Conservation (phyloP, 805 yeast species). For the Pichia deserticola region DNA sequence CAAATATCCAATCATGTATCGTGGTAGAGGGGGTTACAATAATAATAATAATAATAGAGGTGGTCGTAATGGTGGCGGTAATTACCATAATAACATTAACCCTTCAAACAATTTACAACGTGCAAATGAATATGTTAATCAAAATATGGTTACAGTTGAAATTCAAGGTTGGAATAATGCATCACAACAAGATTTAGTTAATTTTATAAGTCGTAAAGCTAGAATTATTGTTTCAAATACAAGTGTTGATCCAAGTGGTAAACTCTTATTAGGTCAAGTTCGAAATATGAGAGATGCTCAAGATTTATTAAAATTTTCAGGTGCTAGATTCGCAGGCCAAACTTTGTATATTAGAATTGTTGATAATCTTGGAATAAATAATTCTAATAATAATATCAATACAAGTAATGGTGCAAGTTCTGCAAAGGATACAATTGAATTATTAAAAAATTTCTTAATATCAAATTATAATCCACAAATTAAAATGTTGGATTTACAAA, state of each 20-base stretch:
- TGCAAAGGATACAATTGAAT: constrained; percentile 41
- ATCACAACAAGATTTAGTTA: constrained; percentile 54
- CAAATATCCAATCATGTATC: constrained; percentile 16
- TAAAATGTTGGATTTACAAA: constrained; percentile 63
- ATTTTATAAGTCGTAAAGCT: constrained; percentile 63
- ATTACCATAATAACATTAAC: constrained; percentile 5
- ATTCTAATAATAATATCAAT: constrained; percentile 2
- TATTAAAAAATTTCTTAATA: constrained; percentile 52
- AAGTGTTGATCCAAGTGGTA: constrained; percentile 40
- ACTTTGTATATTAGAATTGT: constrained; percentile 45
- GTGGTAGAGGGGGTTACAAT: constrained; percentile 26
- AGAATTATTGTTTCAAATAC: constrained; percentile 48
- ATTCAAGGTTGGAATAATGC: constrained; percentile 82
- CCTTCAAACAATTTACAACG: constrained; percentile 14
- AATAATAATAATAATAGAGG: constrained; percentile 6
- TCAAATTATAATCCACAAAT: constrained; percentile 59
- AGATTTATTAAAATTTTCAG: constrained; percentile 52
- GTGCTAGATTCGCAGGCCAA: constrained; percentile 78
- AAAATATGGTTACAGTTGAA: constrained; percentile 44
- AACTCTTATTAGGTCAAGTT: constrained; percentile 55
- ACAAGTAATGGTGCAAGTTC: not conserved
- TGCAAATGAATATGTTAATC: constrained; percentile 18
- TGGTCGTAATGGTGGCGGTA: constrained; percentile 12
- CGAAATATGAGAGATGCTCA: constrained; percentile 48
- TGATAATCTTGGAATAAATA: constrained; percentile 20